Base-by-base conservation (phyloP, 306 rosid genomes). In the Acacia crassicarpa region DNA sequence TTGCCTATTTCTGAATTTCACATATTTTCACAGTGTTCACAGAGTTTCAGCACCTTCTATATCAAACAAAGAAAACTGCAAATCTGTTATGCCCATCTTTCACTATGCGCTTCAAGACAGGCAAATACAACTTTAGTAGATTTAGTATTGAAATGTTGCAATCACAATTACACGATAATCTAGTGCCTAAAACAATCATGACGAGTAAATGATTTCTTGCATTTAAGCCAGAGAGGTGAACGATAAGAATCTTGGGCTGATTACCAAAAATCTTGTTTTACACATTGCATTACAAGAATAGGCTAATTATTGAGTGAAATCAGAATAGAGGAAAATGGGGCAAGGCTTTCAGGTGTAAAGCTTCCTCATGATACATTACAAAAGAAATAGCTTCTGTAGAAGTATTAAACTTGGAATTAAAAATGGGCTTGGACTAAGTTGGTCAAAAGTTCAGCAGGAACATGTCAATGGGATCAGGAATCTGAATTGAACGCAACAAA, bases 21-120 rank as follows among this genome's bases (percentile, higher is more conserved):
- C n/a, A n/a, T n/a, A 17, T 53, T 53, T 3, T 16, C 54, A 49
- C 6, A 67, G 83, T 61, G 92, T 90, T 94, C 44, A 89, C 86
- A 89, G 74, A 73, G 33, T 69, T 61, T 89, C 97, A 92, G 90
- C 94, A 92, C 66, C 89, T 27, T 72, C 53, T 76, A 9, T 2
- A 58, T 94, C 95, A 89, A 96, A 81, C 94, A 92, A 90, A 92
- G 94, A 94, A 92, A 91, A 92, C 97, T 91, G 97, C 89, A 83
- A 59, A 79, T 66, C 43, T 75, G 62, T 23, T 32, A 10, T 38
- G 83, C 79, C 90, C 94, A 89, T 92, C 96, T 90, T 73, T 72
- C 97, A 82, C 84, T 17, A 49, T 81, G 83, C 82, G 27, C 9
- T 0, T 6, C 20, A 30, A 67, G 1, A 22, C 77, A 20, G 9